Base-by-base conservation (phyloP, 2,329 filamentous ascomycete genomes). In the Lecanicillium sp. region DNA sequence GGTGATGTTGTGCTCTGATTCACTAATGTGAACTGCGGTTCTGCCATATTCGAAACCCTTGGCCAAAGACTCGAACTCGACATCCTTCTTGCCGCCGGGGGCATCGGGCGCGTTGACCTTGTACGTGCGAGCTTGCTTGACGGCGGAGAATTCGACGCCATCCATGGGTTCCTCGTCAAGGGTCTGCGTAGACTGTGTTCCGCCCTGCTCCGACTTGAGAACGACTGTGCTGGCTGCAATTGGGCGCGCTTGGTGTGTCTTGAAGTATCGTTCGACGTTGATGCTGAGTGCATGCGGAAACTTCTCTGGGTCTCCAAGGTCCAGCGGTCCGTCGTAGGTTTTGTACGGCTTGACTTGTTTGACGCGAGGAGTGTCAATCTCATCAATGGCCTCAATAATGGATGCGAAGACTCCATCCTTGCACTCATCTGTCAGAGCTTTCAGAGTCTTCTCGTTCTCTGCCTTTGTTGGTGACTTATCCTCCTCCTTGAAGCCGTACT, bases 1-100 rank as follows among this genome's bases (percentile, higher is more conserved):
- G n/a, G 89, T 95, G 49, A 96, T 82, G 56, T 90, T 89, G 62
- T 85, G 78, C 58, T 98, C 91, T 1, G 86, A 86, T 56, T 90
- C 84, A 55, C 81, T 87, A 56, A 98, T 95, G 55, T 86, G 84
- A 1, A 98, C 91, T 2, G 87, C 89, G 1, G 91, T 96, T 49
- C 90, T 79, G 38, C 93, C 93, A 62, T 98, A 98, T 60, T 89
- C 84, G 60, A 91, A 98, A 0, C 93, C 93, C 63, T 90, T 95
- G n/a, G 88, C 88, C 30, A 98, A 74, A 14, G 88, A 80, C 12
- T 95, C 90, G 50, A 82, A 81, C 23, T 86, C 81, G 21, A 98
- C 83, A 45, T 95, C 88, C 46, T 76, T 77, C 67, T 91, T 95
- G 11, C 87, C 86, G 14, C 87, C 89, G 0, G 85, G 82, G 1